Conservation (phyloP, 2,329 filamentous ascomycete genomes). For the Pseudogymnoascus sp. region DNA sequence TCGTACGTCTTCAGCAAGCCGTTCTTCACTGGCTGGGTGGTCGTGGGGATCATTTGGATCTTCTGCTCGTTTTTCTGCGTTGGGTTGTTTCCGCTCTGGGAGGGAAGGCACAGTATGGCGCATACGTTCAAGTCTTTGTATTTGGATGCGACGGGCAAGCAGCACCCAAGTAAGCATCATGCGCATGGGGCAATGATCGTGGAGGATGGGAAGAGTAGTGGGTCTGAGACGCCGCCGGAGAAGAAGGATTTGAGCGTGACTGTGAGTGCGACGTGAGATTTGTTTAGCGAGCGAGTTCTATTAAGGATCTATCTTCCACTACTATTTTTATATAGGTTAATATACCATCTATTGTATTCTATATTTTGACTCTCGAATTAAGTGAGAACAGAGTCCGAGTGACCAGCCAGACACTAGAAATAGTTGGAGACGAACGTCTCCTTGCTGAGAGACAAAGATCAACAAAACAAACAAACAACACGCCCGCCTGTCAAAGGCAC, state of each 20-base stretch:
- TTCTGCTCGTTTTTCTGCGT: conserved; percentile 66
- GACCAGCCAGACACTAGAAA: too few relatives aligned
- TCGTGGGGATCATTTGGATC: conserved; percentile 71
- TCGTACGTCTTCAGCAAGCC: conserved; percentile 73
- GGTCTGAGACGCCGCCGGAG: conserved; percentile 2
- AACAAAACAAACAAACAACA: not conserved
- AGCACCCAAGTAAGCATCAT: conserved; percentile 24
- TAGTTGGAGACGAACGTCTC: too few relatives aligned
- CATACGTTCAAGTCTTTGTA: conserved; percentile 54
- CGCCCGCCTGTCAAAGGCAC: not conserved
- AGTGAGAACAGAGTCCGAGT: too few relatives aligned
- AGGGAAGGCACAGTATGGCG: conserved; percentile 61
- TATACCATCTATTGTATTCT: not conserved
- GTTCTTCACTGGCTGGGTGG: conserved; percentile 78
- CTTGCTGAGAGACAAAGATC: too few relatives aligned
- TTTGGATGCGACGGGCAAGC: conserved; percentile 46
- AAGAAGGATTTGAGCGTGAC: not conserved
- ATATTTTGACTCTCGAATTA: not conserved
- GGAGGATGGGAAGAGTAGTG: conserved; percentile 11
- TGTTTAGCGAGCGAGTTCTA: not conserved
- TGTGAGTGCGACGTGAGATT: not conserved
- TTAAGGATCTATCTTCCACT: not conserved
- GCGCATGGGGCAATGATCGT: conserved; percentile 22
- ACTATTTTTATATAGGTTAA: not conserved
- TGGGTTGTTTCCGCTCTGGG: conserved; percentile 72